phyloP scores from a whole-genome alignment of 2,329 filamentous ascomycete genomes.

The Calonectria hongkongensis region DNA sequence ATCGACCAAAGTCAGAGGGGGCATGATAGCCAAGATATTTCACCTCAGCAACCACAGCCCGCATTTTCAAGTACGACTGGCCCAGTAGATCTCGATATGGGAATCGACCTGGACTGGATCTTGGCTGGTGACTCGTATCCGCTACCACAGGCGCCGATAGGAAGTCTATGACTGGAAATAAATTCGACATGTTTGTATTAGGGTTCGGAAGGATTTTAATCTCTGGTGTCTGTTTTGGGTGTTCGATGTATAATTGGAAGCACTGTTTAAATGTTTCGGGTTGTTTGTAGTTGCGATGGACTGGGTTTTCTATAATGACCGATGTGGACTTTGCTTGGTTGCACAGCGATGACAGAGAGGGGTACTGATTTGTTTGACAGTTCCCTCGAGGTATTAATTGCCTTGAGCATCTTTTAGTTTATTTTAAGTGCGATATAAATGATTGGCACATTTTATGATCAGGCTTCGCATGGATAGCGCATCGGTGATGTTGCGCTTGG shows the following conservation, averaged over 20 bases:
- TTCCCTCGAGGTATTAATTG: neutral
- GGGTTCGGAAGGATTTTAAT: neutral
- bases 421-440: neutral
- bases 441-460: neutral
- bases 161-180: constrained; percentile 9
- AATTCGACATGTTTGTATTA: constrained; percentile 2
- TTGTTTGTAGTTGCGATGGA: neutral
- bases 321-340: neutral
- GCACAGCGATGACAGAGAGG: neutral
- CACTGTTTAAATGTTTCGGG: neutral
- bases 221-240: neutral
- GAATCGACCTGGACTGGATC: constrained; percentile 47
- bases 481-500: neutral
- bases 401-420: neutral
- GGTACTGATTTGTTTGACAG: neutral
- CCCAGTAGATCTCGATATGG: constrained; percentile 43
- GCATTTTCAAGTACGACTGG: constrained; percentile 32
- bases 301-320: neutral
- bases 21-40: constrained; percentile 24
- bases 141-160: constrained; percentile 21
- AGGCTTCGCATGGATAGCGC: too few species aligned
- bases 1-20: constrained; percentile 28
- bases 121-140: constrained; percentile 44
- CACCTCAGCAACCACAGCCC: constrained; percentile 34
- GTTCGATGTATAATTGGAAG: constrained; percentile 11